Percentiles rank a stretch among this genome's conserved stretches.
These are phyloP conservation scores for Sutorius eximius DNA, from an alignment of 1,284 basidiomycete species.

Conservation along the genomic window DNA sequence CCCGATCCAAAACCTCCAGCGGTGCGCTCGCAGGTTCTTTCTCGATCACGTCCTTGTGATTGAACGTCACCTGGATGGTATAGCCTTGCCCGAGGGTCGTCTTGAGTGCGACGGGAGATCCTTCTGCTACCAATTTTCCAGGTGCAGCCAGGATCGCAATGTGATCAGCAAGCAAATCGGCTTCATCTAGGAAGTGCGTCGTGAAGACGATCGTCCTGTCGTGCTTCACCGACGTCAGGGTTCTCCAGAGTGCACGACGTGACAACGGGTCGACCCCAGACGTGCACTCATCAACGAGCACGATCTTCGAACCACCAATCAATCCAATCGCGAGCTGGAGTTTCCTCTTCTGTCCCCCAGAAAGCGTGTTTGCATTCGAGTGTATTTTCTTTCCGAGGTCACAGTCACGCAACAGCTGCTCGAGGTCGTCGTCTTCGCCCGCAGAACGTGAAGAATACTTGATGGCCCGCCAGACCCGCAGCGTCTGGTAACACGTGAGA, in stretches of 20 bases:
- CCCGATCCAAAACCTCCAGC: slow-evolving; percentile 42
- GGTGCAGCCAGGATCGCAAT: slow-evolving; percentile 77
- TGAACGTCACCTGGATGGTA: slow-evolving; percentile 55
- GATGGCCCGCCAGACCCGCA: slow-evolving; percentile 71
- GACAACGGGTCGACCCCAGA: slow-evolving; percentile 81
- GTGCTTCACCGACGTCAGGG: slow-evolving; percentile 64
- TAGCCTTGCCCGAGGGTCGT: slow-evolving; percentile 73
- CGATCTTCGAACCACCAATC: slow-evolving; percentile 70
- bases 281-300: slow-evolving; percentile 78
- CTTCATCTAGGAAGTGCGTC: slow-evolving; percentile 80
- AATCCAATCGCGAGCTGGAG: slow-evolving; percentile 77
- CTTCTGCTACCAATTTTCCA: slow-evolving; percentile 71
- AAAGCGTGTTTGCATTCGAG: slow-evolving; percentile 63
- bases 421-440: slow-evolving; percentile 44
- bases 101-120: slow-evolving; percentile 73
- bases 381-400: slow-evolving; percentile 69
- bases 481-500: slow-evolving; percentile 70
- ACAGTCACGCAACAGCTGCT: slow-evolving; percentile 66
- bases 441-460: slow-evolving; percentile 58
- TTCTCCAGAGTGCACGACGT: slow-evolving; percentile 74
- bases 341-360: slow-evolving; percentile 82
- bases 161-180: slow-evolving; percentile 73
- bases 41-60: slow-evolving; percentile 17
- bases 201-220: slow-evolving; percentile 68
- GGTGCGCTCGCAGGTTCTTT: slow-evolving; percentile 16